Evolutionary conservation across 208 protist genomes (phyloP), one percentile per base, ranked within the genome.

Genomic region (Entamoeba moshkovskii): DNA sequence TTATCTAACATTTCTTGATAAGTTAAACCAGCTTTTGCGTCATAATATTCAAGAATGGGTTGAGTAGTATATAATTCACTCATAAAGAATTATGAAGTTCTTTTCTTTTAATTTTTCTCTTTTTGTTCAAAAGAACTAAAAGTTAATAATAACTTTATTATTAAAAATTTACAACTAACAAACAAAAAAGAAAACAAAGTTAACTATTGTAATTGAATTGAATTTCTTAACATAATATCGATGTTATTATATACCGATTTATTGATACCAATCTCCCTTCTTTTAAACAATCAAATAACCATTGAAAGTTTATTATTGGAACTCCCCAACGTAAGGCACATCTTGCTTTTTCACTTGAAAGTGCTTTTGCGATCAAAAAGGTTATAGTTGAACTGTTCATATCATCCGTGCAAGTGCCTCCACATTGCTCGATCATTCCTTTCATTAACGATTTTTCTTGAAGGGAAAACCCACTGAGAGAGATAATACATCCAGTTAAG

Each of bases 1-100:
- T 95, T 93, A 16, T 93, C 22, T 45, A 95, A 8, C 48, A 92
- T 73, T 46, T 91, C 6, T 45, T 91, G 49, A 29, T 33, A n/a
- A 13, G 93, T 66, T 18, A 92, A 33, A 46, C 44, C 25, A 45
- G 85, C 8, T 44, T 47, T 42, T 46, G 22, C 22, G 15, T 47
- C 85, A 47, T 45, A 47, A 8, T 46, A 45, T 92, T 45, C 33
- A 47, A 92, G 44, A 46, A 4, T 33, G 4, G 45, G 33, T 18
- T 18, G n/a, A 22, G n/a, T 46, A 46, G 29, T 73, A 38, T 73
- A 73, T 13, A 73, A 73, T 8, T 73, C 59, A 25, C 18, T 73
- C 59, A 49, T 48, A 49, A 49, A 18, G 6, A 49, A 49, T 49
- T 49, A 18, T 16, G 6, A 18, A 18, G 16, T 49, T 49, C 16